Conservation (phyloP, 2,329 filamentous ascomycete genomes). For the Aspergillus brasiliensis region DNA sequence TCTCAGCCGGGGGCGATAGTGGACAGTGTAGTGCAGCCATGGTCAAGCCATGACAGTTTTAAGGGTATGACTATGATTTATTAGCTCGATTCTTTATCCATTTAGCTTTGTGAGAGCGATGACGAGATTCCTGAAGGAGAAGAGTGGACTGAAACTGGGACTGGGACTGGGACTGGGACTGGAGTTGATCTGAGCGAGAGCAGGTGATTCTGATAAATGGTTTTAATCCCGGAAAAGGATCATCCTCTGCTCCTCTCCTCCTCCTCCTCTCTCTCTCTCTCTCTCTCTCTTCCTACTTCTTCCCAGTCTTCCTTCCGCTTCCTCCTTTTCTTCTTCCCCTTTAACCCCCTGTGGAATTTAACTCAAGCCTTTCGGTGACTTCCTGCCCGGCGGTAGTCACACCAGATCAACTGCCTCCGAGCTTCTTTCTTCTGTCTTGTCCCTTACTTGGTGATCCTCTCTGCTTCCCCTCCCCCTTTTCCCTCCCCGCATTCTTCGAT, state of each 20-base stretch:
- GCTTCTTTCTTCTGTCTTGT: slow-evolving; percentile 6
- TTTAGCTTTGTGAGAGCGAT: no score
- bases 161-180: no score
- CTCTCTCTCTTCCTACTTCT: slow-evolving; percentile 6
- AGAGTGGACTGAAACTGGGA: no score
- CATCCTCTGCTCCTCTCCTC: slow-evolving; percentile 6
- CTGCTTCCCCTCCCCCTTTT: slow-evolving; percentile 12
- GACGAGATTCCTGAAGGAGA: no score
- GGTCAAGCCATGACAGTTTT: neutral
- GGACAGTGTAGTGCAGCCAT: neutral
- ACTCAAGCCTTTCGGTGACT: neutral
- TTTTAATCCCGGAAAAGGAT: slow-evolving; percentile 13
- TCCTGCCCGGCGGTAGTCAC: no score
- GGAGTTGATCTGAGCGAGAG: neutral
- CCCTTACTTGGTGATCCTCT: slow-evolving; percentile 2
- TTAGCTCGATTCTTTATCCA: no score
- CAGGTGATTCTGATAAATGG: slow-evolving; percentile 8
- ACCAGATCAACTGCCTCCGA: no score
- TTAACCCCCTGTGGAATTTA: neutral
- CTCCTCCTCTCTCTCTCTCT: slow-evolving; percentile 2
- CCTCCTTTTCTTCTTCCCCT: neutral
- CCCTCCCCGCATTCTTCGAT: slow-evolving; percentile 24
- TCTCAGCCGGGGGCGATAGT: neutral
- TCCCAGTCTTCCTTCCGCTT: slow-evolving; percentile 9
- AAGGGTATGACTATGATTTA: neutral